Evolutionary conservation across 345 rosid genomes (phyloP).

Genomic region (Citrus inodora): DNA sequence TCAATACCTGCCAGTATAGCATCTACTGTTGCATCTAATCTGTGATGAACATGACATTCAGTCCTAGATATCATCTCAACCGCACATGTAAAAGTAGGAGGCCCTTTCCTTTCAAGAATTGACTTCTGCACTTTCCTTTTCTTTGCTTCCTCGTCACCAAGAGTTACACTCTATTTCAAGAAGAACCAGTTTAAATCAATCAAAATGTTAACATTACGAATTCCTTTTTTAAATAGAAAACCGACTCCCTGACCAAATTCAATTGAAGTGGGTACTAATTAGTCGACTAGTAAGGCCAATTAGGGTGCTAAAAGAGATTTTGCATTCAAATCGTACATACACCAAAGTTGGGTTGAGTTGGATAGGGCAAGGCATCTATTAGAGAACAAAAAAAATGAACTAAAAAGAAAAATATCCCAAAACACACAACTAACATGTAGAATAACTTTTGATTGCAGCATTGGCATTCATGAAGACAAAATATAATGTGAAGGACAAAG

Average conservation of each 20-base stretch:
- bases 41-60: constrained; percentile 80
- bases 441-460: background rate
- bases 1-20: constrained; percentile 75
- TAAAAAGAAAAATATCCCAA: background rate
- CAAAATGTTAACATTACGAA: background rate
- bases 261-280: background rate
- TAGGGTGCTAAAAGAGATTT: background rate
- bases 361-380: background rate
- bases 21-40: constrained; percentile 84
- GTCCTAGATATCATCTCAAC: constrained; percentile 85
- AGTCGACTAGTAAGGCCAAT: background rate
- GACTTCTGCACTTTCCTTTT: constrained; percentile 95
- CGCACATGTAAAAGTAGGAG: constrained; percentile 81
- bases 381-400: background rate
- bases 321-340: background rate
- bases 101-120: constrained; percentile 91
- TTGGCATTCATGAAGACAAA: background rate
- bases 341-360: background rate
- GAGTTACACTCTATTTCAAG: constrained; percentile 76
- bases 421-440: background rate
- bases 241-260: background rate
- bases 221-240: background rate
- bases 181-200: constrained; percentile 4
- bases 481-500: constrained; percentile 6
- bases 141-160: constrained; percentile 91